These are phyloP conservation scores for Chalaropsis ovoidea DNA, from an alignment of 2,329 filamentous ascomycete species.

Conservation along the genomic window DNA sequence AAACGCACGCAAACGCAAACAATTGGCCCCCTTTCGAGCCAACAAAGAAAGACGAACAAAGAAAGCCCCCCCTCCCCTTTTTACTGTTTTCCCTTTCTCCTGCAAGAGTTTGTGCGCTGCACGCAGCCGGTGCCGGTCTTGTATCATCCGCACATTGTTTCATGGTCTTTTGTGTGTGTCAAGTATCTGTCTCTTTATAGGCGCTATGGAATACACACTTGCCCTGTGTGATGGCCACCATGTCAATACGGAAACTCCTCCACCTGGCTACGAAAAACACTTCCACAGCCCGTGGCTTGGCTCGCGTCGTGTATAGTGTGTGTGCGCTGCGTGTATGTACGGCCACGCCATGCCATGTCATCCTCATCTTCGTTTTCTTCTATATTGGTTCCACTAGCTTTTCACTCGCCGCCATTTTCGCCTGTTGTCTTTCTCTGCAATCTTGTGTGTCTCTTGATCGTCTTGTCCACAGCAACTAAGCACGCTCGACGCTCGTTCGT, in stretches of 20 bases:
- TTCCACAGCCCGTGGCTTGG: not conserved
- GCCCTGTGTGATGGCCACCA: not conserved
- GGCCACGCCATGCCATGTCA: not conserved
- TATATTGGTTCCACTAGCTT: constrained; percentile 6
- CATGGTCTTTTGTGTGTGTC: not conserved
- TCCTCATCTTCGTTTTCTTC: not conserved
- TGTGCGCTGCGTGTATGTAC: not conserved
- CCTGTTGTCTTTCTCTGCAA: constrained; percentile 6
- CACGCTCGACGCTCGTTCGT: not conserved
- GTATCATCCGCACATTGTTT: constrained; percentile 5
- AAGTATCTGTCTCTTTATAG: not conserved
- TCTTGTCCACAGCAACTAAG: too few relatives aligned
- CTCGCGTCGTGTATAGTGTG: not conserved
- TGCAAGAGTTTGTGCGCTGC: not conserved
- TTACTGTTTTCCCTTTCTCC: not conserved
- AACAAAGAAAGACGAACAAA: too few relatives aligned
- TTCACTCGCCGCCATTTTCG: constrained; percentile 5
- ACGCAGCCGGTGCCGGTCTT: not conserved
- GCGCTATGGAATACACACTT: not conserved
- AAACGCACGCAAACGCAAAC: not conserved
- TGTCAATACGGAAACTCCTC: not conserved
- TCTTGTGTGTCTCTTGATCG: not conserved
- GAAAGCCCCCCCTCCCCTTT: not conserved
- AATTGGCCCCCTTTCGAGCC: not conserved
- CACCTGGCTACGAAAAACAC: not conserved